Conservation (phyloP, 2,329 filamentous ascomycete genomes). For the Talaromyces rugulosus region DNA sequence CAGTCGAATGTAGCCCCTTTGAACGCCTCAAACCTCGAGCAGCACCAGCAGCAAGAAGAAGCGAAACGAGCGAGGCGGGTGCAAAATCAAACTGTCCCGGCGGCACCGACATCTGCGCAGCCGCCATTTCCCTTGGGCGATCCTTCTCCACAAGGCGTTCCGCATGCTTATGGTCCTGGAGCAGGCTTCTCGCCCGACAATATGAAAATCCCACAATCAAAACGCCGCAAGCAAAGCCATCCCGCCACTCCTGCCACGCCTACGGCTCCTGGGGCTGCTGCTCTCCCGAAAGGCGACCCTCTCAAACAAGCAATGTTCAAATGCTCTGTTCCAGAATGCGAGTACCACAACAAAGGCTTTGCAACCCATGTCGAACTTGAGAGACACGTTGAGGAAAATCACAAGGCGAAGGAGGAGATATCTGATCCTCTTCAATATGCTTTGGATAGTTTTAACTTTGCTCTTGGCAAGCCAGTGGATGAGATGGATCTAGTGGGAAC, state of each 20-base stretch:
- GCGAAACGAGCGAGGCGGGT: constrained; percentile 34
- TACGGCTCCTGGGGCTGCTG: constrained; percentile 16
- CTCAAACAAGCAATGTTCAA: constrained; percentile 41
- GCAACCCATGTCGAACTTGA: constrained; percentile 51
- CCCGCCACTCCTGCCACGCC: constrained; percentile 23
- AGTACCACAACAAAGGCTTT: constrained; percentile 52
- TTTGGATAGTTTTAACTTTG: constrained; percentile 49
- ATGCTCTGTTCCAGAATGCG: constrained; percentile 51
- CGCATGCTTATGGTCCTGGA: constrained; percentile 51
- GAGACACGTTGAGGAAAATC: constrained; percentile 50
- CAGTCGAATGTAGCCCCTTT: constrained; percentile 31
- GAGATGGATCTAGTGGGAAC: constrained; percentile 31
- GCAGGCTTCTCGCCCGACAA: constrained; percentile 51
- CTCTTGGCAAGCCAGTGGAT: constrained; percentile 38
- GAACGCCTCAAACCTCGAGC: constrained; percentile 46
- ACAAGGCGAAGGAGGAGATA: constrained; percentile 47
- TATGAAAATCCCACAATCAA: constrained; percentile 54
- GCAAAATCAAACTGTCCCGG: constrained; percentile 40
- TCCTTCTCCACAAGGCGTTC: constrained; percentile 54
- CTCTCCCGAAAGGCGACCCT: constrained; percentile 16
- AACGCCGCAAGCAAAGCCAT: constrained; percentile 54
- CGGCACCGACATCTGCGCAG: constrained; percentile 48
- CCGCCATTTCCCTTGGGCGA: constrained; percentile 50
- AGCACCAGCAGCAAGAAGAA: constrained; percentile 44
- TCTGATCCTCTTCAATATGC: constrained; percentile 55